Evolutionary conservation across 768 basidiomycete species (phyloP), one percentile per base, ranked within the genome.

Genomic region (Hortiboletus campestris): DNA sequence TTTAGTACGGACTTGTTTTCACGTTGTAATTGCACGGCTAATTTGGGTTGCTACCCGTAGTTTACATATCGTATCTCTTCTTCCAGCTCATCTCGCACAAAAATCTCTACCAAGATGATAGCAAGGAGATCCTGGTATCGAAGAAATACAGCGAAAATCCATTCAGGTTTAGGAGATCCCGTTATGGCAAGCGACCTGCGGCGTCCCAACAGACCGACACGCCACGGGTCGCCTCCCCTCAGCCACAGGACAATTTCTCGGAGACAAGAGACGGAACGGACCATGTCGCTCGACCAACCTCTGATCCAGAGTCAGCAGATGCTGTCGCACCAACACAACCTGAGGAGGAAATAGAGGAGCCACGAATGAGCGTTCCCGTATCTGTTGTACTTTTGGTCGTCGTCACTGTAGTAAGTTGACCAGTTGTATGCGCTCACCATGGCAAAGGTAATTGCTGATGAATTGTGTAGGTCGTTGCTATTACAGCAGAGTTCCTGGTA

Each of bases 31-130:
- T 32, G 8, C 20, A 45, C 19, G 46, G 13, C 29, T 45, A 52
- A 55, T 42, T 22, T 4, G 36, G 38, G 55, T 32, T 50, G 19
- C 17, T 35, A 25, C 28, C 20, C 16, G 9, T 53, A 91, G 89
- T 90, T 56, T 93, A 94, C 63, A 67, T 63, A 3, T 78, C 77
- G 17, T 91, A 89, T 63, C 78, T 93, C 14, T 68, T 88, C 56
- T 92, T 92, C 72, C 91, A 91, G 67, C 74, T 90, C 4, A 86
- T 78, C 74, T 90, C 90, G 1, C 91, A 93, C 66, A 80, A 84
- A 6, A 76, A 85, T 60, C 76, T 94, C 17, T 94, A 89, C 66
- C 72, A 81, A 43, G 75, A 79, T 38, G 69, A 69, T 17, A 60
- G 60, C 1, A 67, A 79, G 59, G 72, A 61, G 75, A 76, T 22